phyloP scores from a whole-genome alignment of 495 filamentous ascomycete species.

The Daldinia loculata region DNA sequence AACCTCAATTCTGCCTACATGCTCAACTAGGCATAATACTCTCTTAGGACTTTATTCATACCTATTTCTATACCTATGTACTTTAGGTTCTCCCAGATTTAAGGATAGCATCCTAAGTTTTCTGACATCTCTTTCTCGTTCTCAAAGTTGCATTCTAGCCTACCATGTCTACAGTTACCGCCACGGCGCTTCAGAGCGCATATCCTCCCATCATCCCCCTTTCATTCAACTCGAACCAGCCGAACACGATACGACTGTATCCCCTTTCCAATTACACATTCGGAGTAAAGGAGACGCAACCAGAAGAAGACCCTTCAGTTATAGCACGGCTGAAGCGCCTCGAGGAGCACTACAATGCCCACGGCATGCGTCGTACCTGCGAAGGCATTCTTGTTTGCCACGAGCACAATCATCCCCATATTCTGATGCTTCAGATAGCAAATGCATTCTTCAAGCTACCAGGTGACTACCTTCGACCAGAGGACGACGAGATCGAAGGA shows the following conservation, averaged over 20 bases:
- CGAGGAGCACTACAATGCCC: slow-evolving; percentile 88
- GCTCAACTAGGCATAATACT: background rate
- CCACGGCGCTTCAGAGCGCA: slow-evolving; percentile 73
- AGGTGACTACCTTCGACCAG: slow-evolving; percentile 90
- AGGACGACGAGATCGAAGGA: slow-evolving; percentile 89
- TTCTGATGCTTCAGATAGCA: slow-evolving; percentile 97
- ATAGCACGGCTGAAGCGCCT: slow-evolving; percentile 89
- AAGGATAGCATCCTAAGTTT: background rate
- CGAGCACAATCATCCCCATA: slow-evolving; percentile 98
- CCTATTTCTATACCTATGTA: background rate
- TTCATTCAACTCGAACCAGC: slow-evolving; percentile 87
- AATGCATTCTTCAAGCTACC: slow-evolving; percentile 99
- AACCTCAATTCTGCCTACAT: background rate
- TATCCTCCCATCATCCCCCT: slow-evolving; percentile 81
- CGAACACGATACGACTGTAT: slow-evolving; percentile 89
- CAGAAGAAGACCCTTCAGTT: slow-evolving; percentile 96
- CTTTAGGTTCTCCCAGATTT: background rate
- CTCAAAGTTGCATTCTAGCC: background rate
- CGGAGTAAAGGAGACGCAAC: slow-evolving; percentile 96
- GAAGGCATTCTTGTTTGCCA: slow-evolving; percentile 97
- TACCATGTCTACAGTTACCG: slow-evolving; percentile 79
- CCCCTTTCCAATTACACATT: slow-evolving; percentile 99
- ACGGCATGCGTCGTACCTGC: slow-evolving; percentile 97
- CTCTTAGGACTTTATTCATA: background rate
- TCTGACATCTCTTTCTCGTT: background rate